Evolutionary conservation across 257 asterid genomes (phyloP).

Genomic region (Thymus mandschuricus): DNA sequence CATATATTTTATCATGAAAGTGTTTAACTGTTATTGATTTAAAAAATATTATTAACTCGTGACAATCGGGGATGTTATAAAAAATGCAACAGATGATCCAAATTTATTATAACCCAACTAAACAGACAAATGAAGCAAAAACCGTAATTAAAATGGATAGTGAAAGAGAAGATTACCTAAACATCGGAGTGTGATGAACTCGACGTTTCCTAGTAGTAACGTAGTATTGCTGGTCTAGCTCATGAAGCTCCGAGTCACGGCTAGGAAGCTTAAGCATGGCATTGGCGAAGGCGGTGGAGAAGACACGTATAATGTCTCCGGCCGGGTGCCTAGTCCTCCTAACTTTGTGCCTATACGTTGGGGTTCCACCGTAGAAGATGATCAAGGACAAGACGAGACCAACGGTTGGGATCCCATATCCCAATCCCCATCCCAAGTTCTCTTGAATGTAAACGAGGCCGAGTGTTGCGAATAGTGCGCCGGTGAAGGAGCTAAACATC

Average conservation of each 20-base stretch:
- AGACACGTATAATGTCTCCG: slow-evolving; percentile 55
- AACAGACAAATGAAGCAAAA: no score
- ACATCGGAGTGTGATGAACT: slow-evolving; percentile 59
- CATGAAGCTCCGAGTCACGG: slow-evolving; percentile 57
- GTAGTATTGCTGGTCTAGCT: slow-evolving; percentile 62
- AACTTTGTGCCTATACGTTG: slow-evolving; percentile 72
- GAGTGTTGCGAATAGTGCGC: slow-evolving; percentile 71
- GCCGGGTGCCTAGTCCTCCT: slow-evolving; percentile 64
- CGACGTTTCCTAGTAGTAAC: slow-evolving; percentile 56
- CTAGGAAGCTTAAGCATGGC: slow-evolving; percentile 50
- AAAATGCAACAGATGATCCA: no score
- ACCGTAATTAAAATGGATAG: background rate
- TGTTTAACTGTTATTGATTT: no score
- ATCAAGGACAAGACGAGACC: slow-evolving; percentile 62
- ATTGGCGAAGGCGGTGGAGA: slow-evolving; percentile 51
- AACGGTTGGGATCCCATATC: slow-evolving; percentile 77
- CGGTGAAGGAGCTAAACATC: slow-evolving; percentile 84
- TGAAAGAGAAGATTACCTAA: slow-evolving; percentile 47
- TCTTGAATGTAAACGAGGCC: slow-evolving; percentile 88
- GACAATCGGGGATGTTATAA: no score
- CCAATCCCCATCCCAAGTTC: slow-evolving; percentile 82
- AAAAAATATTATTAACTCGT: no score
- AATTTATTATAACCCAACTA: no score
- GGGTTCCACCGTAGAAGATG: slow-evolving; percentile 70
- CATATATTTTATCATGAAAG: no score